Base-by-base conservation (phyloP, 805 yeast genomes). In the Candida tammaniensis region DNA sequence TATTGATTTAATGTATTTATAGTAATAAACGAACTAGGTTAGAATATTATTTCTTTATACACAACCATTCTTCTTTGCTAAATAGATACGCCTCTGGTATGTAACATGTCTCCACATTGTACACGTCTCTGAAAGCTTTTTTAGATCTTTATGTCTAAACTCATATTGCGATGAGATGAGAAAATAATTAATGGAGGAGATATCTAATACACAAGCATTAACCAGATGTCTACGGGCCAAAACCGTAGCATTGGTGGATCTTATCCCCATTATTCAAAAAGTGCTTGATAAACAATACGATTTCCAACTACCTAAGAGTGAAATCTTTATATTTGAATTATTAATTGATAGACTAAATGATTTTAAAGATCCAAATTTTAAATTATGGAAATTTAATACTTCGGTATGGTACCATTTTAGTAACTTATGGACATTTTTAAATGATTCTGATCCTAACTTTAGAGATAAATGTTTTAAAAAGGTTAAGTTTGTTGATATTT, bases 261-360 rank as follows among this genome's bases (percentile, higher is more conserved):
- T 81, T 14, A 57, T 67, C 10, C 47, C 28, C 45, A 38, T 27
- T 23, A 61, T 61, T 5, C 47, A 36, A 17, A 48, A 46, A 23
- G 56, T 68, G 19, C 50, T 74, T 14, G 63, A 54, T 18, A 57
- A 52, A 13, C 35, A 52, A 24, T 36, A 53, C 39, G 34, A 52
- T 35, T 61, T 76, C 2, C 68, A 63, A 35, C 65, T 83, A 10
- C 89, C 88, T 7, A 73, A 78, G 37, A 61, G 61, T 35, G 68
- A 70, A 16, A 49, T 56, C 1, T 83, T 83, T 43, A 57, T 81
- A 3, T 62, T 81, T 31, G 85, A 79, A 30, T 59, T 83, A 21
- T 40, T 82, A 1, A 65, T 76, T 33, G 86, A 81, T 48, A 62
- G 88, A 35, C 54, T 82, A 48, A 71, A 72, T 37, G 85, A 78